A percentile compares a stretch with the other conserved stretches of the same genome.
phyloP scores from a whole-genome alignment of 257 asterid genomes.

The Henckelia pumila region DNA sequence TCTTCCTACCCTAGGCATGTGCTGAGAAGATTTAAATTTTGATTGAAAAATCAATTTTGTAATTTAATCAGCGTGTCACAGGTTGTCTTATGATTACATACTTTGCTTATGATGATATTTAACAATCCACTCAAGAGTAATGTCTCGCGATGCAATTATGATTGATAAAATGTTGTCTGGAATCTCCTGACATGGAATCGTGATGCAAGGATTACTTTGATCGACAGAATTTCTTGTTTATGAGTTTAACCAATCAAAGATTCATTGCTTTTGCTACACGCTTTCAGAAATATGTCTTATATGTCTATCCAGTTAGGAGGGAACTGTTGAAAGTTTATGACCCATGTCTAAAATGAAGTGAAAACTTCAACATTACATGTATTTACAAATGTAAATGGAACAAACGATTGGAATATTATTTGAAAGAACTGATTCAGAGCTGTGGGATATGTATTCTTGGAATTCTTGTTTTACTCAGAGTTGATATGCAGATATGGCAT shows the following conservation, averaged over 20 bases:
- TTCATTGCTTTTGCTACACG: neutral
- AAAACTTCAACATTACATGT: neutral
- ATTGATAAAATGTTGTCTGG: neutral
- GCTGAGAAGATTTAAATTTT: no score
- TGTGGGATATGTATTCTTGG: neutral
- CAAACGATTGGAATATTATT: neutral
- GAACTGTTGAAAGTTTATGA: neutral
- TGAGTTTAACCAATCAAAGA: neutral
- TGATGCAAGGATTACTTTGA: neutral
- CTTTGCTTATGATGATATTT: no score
- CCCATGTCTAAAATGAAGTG: neutral
- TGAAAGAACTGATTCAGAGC: neutral
- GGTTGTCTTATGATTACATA: no score
- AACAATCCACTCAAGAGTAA: neutral
- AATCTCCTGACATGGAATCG: neutral
- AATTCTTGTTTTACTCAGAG: neutral
- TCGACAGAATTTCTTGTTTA: neutral
- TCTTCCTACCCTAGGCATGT: no score
- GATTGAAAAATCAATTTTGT: neutral
- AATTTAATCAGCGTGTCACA: no score
- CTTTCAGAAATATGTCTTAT: neutral
- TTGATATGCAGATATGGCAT: slow-evolving; percentile 81
- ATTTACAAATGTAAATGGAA: neutral
- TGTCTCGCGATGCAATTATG: neutral
- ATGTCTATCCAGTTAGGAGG: neutral